Evolutionary conservation across 495 filamentous ascomycete species (phyloP), one percentile per base, ranked within the genome.

Genomic region (Endocarpon pusillum): DNA sequence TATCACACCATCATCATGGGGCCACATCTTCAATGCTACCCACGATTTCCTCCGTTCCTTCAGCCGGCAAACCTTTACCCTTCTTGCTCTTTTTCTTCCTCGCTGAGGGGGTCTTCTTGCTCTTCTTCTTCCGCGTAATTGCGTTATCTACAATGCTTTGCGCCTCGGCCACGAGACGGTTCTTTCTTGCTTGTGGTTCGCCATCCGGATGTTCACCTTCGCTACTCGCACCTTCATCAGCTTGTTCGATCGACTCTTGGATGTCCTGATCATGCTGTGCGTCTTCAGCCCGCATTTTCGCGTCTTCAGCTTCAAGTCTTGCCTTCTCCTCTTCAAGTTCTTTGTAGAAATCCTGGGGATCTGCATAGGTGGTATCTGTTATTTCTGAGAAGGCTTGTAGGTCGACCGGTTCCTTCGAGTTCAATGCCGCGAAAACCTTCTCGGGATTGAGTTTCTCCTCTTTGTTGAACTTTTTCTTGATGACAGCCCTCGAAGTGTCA

Each of bases 401-500:
- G 45, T 80, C 71, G 38, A 80, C 73, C 22, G 44, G 37, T 31
- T 73, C 58, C 5, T 59, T 60, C 28, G 71, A 69, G 16, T 69
- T 62, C 29, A 75, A 54, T 1, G 78, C 73, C 3, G 64, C 64
- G 26, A 74, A 76, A 43, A 97, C 70, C 29, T 69, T 64, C 10
- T 60, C 50, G 2, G 79, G 73, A 42, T 82, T 63, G n/a, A 67
- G 57, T n/a, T 71, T 64, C 55, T 96, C 91, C 54, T 97, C 89
- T 34, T 77, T 79, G 42, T 78, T 81, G 59, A 91, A 97, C 52
- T 96, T 97, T 30, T 78, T 54, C 58, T 94, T 94, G 49, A 96
- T 73, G 43, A 83, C 73, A 12, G 75, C 71, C 32, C 89, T 64
- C 17, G 63, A 79, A 15, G 78, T 67, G 19, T 71, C 71, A 0